These are phyloP conservation scores for Rhodamnia rubescens DNA, from an alignment of 345 rosid genomes.

Conservation along the genomic window DNA sequence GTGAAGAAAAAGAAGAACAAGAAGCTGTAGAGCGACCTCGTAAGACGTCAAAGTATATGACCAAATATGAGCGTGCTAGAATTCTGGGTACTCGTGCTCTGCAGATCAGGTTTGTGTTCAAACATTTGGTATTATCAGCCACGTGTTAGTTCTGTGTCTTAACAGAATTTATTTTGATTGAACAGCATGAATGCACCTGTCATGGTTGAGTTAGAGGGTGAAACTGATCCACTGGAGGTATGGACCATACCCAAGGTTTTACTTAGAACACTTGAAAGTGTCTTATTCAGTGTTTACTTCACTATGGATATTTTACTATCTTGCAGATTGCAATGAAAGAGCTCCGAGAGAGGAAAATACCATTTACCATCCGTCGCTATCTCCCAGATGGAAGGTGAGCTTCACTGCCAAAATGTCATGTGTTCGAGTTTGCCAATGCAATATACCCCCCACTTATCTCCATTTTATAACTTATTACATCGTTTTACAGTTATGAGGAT, in stretches of 20 bases:
- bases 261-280: neutral
- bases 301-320: neutral
- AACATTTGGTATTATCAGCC: neutral
- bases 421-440: neutral
- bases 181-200: conserved; percentile 91
- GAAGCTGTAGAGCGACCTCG: conserved; percentile 34
- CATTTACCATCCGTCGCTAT: conserved; percentile 85
- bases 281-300: neutral
- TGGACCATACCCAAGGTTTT: neutral
- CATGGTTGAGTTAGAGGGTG: conserved; percentile 90
- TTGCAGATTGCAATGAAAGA: conserved; percentile 91
- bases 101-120: conserved; percentile 49
- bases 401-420: neutral
- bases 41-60: conserved; percentile 69
- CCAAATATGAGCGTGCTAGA: conserved; percentile 85
- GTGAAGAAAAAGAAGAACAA: conserved; percentile 42
- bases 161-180: conserved; percentile 1
- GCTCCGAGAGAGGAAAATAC: conserved; percentile 81
- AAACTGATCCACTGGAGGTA: conserved; percentile 87
- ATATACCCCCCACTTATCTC: neutral
- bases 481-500: conserved; percentile 52
- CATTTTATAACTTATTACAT: neutral
- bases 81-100: conserved; percentile 77
- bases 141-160: neutral
- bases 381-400: conserved; percentile 91